Evolutionary conservation across 2,329 filamentous ascomycete species (phyloP), one percentile per base, ranked within the genome.

Genomic region (Colletotrichum tabaci): DNA sequence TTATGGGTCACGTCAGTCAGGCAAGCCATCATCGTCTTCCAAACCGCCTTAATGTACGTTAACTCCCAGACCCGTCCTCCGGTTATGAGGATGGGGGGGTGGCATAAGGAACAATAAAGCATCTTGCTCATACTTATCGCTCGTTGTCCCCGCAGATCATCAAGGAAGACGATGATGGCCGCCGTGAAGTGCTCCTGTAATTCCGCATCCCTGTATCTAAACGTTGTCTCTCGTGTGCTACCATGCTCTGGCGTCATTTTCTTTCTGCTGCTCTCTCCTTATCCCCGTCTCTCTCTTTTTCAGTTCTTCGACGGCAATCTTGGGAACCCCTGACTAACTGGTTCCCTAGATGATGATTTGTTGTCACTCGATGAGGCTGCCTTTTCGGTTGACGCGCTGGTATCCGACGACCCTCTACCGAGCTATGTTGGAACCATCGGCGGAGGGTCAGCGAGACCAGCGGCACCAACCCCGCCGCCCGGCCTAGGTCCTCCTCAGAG

Each of bases 21-120:
- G 88, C 89, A 89, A 88, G 88, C 89, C 87, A 90, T 90, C 89
- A 90, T 91, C 89, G 88, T 91, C 89, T 90, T 91, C 89, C 86
- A 87, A 57, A 84, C 81, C 77, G 77, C 78, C 83, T 82, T 84
- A 82, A 89, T 92, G 90, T 92, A 92, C 86, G 89, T 91, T 91
- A 91, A 91, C 85, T 82, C 78, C 67, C 82, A 80, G 75, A 77
- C 80, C 35, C 79, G 75, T 69, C 67, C 74, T 74, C 73, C 71
- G 73, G 75, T 73, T 38, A 44, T 74, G 75, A 76, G 74, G 77
- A 74, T 74, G 75, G 75, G 46, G 9, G 75, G 75, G 82, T 82
- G 81, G 81, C 57, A 68, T 56, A 63, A 83, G 81, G 82, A 82
- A 80, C 86, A 84, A 87, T 87, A 86, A 84, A 87, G 80, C 79